These are phyloP conservation scores for Ganoderma multipileum DNA, from an alignment of 1,284 basidiomycete genomes.

Conservation along the genomic window DNA sequence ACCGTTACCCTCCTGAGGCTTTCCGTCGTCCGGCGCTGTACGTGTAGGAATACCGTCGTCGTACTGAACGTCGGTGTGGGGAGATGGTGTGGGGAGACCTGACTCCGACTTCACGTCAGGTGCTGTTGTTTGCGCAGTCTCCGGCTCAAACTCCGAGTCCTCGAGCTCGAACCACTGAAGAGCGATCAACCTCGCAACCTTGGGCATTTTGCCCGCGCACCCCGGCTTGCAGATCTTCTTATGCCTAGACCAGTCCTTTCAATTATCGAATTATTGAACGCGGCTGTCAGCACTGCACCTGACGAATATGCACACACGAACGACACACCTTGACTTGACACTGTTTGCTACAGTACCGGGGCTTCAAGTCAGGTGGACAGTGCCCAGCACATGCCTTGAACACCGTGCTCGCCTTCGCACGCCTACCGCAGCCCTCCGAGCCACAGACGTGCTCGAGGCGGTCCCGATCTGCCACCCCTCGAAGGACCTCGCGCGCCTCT, in stretches of 20 bases:
- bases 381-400: background rate
- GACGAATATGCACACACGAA: background rate
- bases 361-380: background rate
- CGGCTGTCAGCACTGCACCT: background rate
- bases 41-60: background rate
- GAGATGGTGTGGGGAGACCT: background rate
- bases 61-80: background rate
- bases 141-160: background rate
- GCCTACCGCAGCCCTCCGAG: background rate
- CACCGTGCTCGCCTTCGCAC: background rate
- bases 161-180: conserved; percentile 1
- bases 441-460: background rate
- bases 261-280: too few relatives aligned
- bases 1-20: background rate
- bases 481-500: conserved; percentile 4
- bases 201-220: background rate
- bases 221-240: conserved; percentile 3
- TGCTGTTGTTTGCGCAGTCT: background rate
- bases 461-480: background rate
- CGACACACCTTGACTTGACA: background rate
- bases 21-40: background rate
- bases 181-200: background rate
- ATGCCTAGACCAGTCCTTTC: background rate
- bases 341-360: background rate
- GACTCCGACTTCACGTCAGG: background rate